Evolutionary conservation across 2,329 filamentous ascomycete species (phyloP).

Genomic region (Graphilbum fragrans): DNA sequence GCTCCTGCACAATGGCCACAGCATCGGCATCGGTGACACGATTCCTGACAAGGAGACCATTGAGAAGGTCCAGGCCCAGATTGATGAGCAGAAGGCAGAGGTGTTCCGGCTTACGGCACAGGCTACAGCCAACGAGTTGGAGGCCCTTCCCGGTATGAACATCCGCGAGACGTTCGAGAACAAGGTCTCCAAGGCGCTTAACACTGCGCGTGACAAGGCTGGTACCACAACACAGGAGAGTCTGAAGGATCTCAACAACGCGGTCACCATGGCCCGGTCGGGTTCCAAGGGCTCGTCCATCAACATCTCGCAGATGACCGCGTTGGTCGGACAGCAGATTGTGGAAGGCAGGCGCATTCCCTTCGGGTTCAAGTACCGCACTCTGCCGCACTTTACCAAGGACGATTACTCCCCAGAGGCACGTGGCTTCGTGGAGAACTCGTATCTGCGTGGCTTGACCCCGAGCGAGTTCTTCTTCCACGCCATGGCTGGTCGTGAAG

Average conservation of each 20-base stretch:
- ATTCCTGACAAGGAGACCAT: constrained; percentile 84
- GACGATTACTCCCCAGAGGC: constrained; percentile 97
- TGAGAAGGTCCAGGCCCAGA: constrained; percentile 68
- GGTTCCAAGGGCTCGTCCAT: constrained; percentile 98
- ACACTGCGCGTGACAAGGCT: constrained; percentile 91
- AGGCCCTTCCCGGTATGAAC: constrained; percentile 96
- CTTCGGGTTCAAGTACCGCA: constrained; percentile 97
- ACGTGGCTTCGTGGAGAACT: constrained; percentile 97
- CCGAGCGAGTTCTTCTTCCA: constrained; percentile 99
- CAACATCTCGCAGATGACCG: constrained; percentile 99
- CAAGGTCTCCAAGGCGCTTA: constrained; percentile 87
- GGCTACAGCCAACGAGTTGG: constrained; percentile 77
- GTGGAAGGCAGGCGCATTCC: constrained; percentile 98
- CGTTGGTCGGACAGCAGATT: constrained; percentile 93
- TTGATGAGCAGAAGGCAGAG: constrained; percentile 69
- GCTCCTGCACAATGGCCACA: constrained; percentile 92
- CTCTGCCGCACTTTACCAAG: constrained; percentile 95
- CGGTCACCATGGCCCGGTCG: constrained; percentile 88
- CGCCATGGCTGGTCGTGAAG: constrained; percentile 99
- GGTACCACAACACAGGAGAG: constrained; percentile 86
- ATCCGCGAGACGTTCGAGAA: constrained; percentile 97
- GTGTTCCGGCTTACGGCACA: constrained; percentile 63
- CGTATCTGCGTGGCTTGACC: constrained; percentile 88
- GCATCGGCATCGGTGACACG: constrained; percentile 96
- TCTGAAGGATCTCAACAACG: constrained; percentile 92